Evolutionary conservation across 1,139 yeast species (phyloP).

Genomic region (Pichia sp.): DNA sequence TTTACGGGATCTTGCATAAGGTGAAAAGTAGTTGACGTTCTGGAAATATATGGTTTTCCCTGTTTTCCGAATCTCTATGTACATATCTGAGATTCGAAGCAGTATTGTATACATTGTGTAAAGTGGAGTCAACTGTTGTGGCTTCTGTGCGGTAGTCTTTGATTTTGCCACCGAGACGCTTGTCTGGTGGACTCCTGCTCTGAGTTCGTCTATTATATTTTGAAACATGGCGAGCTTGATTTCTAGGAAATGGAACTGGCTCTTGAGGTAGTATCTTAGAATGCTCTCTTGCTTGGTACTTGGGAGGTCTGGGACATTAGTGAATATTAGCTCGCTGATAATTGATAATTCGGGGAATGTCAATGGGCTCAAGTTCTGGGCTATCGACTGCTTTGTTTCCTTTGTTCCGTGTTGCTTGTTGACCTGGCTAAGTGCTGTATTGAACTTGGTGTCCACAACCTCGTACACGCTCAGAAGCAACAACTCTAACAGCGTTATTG

Average conservation of each 20-base stretch:
- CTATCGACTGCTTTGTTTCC: slow-evolving; percentile 4
- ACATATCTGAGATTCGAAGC: slow-evolving; percentile 31
- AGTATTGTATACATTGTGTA: slow-evolving; percentile 26
- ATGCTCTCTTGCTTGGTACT: slow-evolving; percentile 15
- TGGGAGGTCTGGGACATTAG: slow-evolving; percentile 11
- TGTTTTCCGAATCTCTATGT: slow-evolving; percentile 29
- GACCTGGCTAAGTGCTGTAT: neutral
- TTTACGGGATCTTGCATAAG: slow-evolving; percentile 24
- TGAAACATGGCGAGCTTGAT: slow-evolving; percentile 12
- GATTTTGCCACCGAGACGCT: slow-evolving; percentile 5
- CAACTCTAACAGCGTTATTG: slow-evolving; percentile 37
- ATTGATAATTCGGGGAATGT: slow-evolving; percentile 14
- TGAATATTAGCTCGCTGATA: slow-evolving; percentile 3
- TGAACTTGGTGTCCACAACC: slow-evolving; percentile 5
- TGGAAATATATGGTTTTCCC: slow-evolving; percentile 30
- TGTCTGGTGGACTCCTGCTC: slow-evolving; percentile 15
- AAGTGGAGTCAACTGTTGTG: slow-evolving; percentile 12
- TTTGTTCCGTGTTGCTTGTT: slow-evolving; percentile 5
- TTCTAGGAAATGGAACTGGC: slow-evolving; percentile 15
- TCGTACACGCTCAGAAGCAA: slow-evolving; percentile 40
- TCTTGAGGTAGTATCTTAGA: slow-evolving; percentile 12
- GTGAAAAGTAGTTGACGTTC: slow-evolving; percentile 26
- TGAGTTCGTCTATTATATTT: slow-evolving; percentile 14
- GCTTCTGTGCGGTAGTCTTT: neutral
- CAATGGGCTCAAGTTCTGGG: neutral